Conservation (phyloP, 495 filamentous ascomycete genomes). For the Annulohypoxylon maeteangense region DNA sequence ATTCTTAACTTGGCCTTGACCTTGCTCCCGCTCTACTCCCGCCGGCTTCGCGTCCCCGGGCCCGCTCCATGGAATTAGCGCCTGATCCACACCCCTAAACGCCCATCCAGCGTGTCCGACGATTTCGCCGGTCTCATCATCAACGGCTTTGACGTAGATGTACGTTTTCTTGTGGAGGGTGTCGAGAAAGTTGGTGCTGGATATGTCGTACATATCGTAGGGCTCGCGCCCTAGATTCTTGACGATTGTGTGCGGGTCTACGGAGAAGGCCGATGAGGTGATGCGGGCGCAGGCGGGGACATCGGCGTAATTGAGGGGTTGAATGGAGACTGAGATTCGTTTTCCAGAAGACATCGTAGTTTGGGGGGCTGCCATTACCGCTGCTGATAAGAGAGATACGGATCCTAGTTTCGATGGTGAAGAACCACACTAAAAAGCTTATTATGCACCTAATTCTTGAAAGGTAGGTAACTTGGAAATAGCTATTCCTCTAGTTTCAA, state of each 20-base stretch:
- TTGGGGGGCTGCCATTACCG: neutral
- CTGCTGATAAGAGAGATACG: neutral
- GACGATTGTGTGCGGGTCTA: conserved; percentile 34
- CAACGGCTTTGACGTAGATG: conserved; percentile 41
- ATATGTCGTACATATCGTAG: conserved; percentile 29
- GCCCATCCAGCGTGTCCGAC: conserved; percentile 40
- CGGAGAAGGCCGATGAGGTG: conserved; percentile 25
- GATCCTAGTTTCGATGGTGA: neutral
- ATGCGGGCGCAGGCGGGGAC: conserved; percentile 20
- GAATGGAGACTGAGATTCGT: conserved; percentile 21
- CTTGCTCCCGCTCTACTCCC: neutral
- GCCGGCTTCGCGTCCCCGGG: conserved; percentile 8
- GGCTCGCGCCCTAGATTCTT: conserved; percentile 30
- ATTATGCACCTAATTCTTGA: neutral
- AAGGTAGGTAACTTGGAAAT: neutral
- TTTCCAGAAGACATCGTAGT: conserved; percentile 7
- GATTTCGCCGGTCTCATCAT: conserved; percentile 25
- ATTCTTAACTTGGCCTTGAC: neutral
- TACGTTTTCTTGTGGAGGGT: conserved; percentile 27
- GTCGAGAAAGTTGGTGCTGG: conserved; percentile 14
- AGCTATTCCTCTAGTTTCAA: neutral
- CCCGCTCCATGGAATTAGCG: conserved; percentile 20
- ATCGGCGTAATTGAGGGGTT: conserved; percentile 28
- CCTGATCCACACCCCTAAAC: conserved; percentile 26
- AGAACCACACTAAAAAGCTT: too few relatives aligned